A percentile compares a stretch with the other conserved stretches of the same genome.
Evolutionary conservation across 2,329 filamentous ascomycete species (phyloP).

Genomic region (Alternaria infectoria): DNA sequence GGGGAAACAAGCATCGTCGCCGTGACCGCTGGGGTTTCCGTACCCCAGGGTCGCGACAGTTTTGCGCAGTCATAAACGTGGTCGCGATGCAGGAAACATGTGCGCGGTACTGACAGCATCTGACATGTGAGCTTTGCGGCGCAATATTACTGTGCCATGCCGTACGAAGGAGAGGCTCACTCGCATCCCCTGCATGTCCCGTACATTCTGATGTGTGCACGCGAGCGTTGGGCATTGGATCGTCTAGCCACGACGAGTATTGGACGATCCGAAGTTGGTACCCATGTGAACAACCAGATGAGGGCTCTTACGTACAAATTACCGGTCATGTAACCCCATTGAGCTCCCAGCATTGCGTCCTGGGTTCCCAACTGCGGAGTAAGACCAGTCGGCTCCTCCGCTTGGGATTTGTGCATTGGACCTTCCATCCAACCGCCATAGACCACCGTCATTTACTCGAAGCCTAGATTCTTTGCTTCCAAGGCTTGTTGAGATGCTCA

Average conservation of each 20-base stretch:
- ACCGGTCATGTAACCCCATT: neutral
- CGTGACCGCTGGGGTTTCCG: neutral
- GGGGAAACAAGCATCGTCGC: slow-evolving; percentile 13
- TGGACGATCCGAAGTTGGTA: neutral
- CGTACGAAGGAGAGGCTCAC: neutral
- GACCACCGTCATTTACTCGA: neutral
- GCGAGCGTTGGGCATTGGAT: neutral
- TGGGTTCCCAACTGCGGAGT: neutral
- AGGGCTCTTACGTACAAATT: neutral
- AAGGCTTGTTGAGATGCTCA: neutral
- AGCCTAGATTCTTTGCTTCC: neutral
- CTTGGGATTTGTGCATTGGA: neutral
- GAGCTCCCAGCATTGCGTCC: neutral
- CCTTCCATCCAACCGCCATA: too few relatives aligned
- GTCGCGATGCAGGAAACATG: neutral
- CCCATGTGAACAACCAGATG: neutral
- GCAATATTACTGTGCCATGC: neutral
- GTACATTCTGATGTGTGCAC: neutral
- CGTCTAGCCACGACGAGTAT: neutral
- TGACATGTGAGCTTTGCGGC: neutral
- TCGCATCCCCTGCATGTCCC: neutral
- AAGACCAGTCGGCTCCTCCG: neutral
- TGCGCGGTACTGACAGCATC: neutral
- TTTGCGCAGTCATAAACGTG: neutral
- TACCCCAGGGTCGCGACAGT: neutral